Evolutionary conservation across 2,329 filamentous ascomycete genomes (phyloP), one percentile per base, ranked within the genome.

Genomic region (Arthrobotrys iridis): DNA sequence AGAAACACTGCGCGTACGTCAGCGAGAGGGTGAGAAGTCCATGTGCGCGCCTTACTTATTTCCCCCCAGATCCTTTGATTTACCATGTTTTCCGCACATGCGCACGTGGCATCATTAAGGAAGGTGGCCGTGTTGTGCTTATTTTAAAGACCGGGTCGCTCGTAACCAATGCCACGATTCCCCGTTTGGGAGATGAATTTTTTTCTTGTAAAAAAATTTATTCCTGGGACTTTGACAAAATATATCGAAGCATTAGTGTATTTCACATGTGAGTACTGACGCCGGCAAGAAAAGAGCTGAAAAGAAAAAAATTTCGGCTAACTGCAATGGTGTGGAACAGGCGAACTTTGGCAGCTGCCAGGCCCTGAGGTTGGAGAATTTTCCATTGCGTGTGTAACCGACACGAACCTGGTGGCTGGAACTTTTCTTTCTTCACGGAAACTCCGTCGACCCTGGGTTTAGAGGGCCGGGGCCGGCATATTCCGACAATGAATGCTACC

Each of bases 301-400:
- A 20, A 43, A 6, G 20, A 43, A 18, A 4, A 7, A 37, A 6
- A 20, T 6, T 6, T n/a, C n/a, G 22, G 4, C 28, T 55, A 37
- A 24, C 50, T 37, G n/a, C 8, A 55, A 55, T 35, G 22, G 50
- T 37, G 28, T 37, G 30, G 50, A 18, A 20, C 37, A 55, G 15
- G 50, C 50, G 50, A 55, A 22, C 50, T 55, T 37, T 55, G 50
- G 50, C 50, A 55, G 50, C 30, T 55, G 50, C 50, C 50, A 55
- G 30, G 40, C 40, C 40, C 15, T 33, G 22, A 20, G 8, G 4
- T 2, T 7, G n/a, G 13, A 35, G 37, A 55, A 22, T 55, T 55
- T 55, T 35, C 13, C 11, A 33, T 13, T n/a, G 50, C 50, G 50
- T 20, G 50, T 55, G 50, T 55, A 55, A 37, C 50, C 50, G 50